Conservation (phyloP, 2,329 filamentous ascomycete species). For the Fusarium liriodendri region DNA sequence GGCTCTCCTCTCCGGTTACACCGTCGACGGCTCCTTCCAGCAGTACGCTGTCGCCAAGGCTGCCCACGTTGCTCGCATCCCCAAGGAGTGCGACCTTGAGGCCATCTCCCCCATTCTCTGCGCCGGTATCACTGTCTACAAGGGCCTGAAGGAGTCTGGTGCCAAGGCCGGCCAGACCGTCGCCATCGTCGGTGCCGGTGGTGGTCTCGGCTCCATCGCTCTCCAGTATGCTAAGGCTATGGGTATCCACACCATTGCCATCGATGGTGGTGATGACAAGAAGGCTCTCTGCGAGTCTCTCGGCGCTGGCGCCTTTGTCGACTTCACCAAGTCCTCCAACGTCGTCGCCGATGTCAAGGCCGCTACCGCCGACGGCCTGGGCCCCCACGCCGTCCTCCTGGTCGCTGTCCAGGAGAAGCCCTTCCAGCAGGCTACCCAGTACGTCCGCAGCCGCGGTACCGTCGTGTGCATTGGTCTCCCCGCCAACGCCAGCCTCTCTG, state of each 20-base stretch:
- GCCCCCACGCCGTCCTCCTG: conserved; percentile 87
- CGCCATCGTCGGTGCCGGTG: conserved; percentile 87
- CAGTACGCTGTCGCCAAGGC: conserved; percentile 92
- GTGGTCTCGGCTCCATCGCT: conserved; percentile 82
- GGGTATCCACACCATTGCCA: conserved; percentile 83
- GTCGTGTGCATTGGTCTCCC: conserved; percentile 93
- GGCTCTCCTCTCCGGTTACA: conserved; percentile 86
- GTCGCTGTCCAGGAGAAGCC: conserved; percentile 90
- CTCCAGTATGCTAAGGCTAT: conserved; percentile 92
- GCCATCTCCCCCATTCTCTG: conserved; percentile 84
- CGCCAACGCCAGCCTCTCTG: conserved; percentile 80
- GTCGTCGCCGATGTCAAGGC: conserved; percentile 87
- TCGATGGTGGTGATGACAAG: conserved; percentile 89
- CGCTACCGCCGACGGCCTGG: conserved; percentile 81
- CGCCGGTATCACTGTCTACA: conserved; percentile 90
- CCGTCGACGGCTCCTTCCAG: conserved; percentile 93
- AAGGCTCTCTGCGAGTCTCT: conserved; percentile 74
- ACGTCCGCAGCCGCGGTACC: conserved; percentile 83
- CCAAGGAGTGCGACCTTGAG: conserved; percentile 80
- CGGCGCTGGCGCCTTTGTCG: conserved; percentile 79
- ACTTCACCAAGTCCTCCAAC: conserved; percentile 82
- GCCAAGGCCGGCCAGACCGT: conserved; percentile 80
- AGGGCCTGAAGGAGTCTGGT: conserved; percentile 87
- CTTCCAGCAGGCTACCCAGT: conserved; percentile 93
- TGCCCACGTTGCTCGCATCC: conserved; percentile 84